Evolutionary conservation across 306 rosid species (phyloP).

Genomic region (Ochetophila trinervis): DNA sequence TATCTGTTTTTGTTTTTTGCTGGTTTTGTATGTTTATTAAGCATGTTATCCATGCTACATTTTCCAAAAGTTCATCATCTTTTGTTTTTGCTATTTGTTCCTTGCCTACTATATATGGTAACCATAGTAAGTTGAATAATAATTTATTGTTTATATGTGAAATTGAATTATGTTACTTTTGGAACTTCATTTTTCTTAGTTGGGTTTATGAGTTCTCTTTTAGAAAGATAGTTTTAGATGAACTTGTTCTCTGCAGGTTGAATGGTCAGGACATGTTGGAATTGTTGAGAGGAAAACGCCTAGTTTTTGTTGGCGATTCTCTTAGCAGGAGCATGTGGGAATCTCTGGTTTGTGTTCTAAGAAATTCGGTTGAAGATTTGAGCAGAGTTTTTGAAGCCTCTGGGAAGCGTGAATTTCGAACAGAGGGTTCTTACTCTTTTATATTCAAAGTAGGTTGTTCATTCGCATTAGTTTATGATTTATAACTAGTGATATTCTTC

Average conservation of each 20-base stretch:
- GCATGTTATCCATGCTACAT: neutral
- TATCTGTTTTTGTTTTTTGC: no score
- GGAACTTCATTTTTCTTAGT: neutral
- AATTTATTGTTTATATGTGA: no score
- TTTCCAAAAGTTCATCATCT: neutral
- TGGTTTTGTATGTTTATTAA: neutral
- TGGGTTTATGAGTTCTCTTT: slow-evolving; percentile 1
- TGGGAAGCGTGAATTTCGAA: slow-evolving; percentile 11
- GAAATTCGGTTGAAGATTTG: slow-evolving; percentile 18
- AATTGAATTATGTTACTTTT: neutral
- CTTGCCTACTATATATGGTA: no score
- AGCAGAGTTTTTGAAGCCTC: slow-evolving; percentile 22
- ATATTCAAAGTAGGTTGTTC: slow-evolving; percentile 19
- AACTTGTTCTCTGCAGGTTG: slow-evolving; percentile 19
- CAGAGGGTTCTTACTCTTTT: slow-evolving; percentile 15
- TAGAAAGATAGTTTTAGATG: neutral
- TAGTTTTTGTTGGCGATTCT: slow-evolving; percentile 28
- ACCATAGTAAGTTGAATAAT: no score
- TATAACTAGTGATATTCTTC: neutral
- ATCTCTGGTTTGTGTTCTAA: slow-evolving; percentile 24
- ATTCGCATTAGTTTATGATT: neutral
- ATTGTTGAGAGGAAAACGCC: slow-evolving; percentile 25
- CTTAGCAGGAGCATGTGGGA: slow-evolving; percentile 32
- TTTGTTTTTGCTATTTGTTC: no score
- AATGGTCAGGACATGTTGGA: slow-evolving; percentile 21